Percentiles rank a stretch among this genome's conserved stretches.
Conservation (phyloP, 257 asterid genomes). For the Ehretia macrophylla region DNA sequence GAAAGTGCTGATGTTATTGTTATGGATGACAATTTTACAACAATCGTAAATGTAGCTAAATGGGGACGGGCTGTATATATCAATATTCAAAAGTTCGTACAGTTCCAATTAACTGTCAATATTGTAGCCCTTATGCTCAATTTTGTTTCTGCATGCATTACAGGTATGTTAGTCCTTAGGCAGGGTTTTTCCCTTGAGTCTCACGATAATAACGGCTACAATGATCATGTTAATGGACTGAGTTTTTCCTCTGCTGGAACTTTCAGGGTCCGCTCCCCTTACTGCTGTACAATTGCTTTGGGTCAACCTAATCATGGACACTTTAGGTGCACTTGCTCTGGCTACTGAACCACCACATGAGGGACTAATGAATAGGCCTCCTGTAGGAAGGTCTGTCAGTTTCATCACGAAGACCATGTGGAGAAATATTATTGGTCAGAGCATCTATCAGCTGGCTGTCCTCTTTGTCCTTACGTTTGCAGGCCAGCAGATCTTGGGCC, state of each 20-base stretch:
- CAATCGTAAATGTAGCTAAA: slow-evolving; percentile 88
- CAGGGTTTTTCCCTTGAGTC: background rate
- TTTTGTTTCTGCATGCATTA: slow-evolving; percentile 73
- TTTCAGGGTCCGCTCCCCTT: slow-evolving; percentile 94
- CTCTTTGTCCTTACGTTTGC: slow-evolving; percentile 67
- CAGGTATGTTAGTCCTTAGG: slow-evolving; percentile 43
- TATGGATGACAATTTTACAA: slow-evolving; percentile 88
- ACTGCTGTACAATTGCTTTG: slow-evolving; percentile 97
- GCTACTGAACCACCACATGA: slow-evolving; percentile 97
- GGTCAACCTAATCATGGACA: slow-evolving; percentile 99
- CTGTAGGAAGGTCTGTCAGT: slow-evolving; percentile 56
- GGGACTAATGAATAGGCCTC: slow-evolving; percentile 87
- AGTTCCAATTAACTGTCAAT: slow-evolving; percentile 91
- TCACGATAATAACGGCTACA: background rate
- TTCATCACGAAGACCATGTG: slow-evolving; percentile 89
- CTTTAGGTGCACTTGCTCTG: slow-evolving; percentile 94
- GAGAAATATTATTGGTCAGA: slow-evolving; percentile 91
- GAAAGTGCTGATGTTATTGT: slow-evolving; percentile 96
- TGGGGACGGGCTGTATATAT: slow-evolving; percentile 99
- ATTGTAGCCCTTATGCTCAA: slow-evolving; percentile 91
- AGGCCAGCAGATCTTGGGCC: slow-evolving; percentile 62
- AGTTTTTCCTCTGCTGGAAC: background rate
- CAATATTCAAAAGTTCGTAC: slow-evolving; percentile 96
- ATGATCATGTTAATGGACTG: background rate
- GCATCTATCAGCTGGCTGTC: slow-evolving; percentile 70